phyloP scores from a whole-genome alignment of 345 rosid genomes.

The Bretschneidera sinensis region DNA sequence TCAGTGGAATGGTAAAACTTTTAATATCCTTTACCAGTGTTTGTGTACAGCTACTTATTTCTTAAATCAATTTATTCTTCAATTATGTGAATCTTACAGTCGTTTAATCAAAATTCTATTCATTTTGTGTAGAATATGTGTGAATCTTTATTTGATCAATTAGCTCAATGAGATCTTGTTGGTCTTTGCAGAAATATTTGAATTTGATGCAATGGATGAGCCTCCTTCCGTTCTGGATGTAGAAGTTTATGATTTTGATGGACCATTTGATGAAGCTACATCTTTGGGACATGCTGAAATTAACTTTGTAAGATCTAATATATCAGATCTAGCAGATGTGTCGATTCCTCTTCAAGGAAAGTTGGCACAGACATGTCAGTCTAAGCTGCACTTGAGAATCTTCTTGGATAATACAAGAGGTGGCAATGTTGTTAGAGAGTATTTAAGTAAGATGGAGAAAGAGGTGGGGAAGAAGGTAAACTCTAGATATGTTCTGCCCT shows the following conservation, averaged over 20 bases:
- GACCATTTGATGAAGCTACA: conserved; percentile 87
- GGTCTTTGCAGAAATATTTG: conserved; percentile 81
- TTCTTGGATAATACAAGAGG: conserved; percentile 89
- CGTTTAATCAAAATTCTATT: background rate
- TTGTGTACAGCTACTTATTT: too few species aligned
- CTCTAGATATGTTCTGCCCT: conserved; percentile 13
- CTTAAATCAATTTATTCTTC: too few species aligned
- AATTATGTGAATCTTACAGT: conserved; percentile 7
- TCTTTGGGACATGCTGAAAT: conserved; percentile 81
- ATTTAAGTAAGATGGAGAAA: conserved; percentile 94
- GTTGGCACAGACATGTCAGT: conserved; percentile 89
- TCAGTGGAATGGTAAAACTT: conserved; percentile 92
- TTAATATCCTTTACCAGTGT: too few species aligned
- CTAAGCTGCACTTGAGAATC: conserved; percentile 82
- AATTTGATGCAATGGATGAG: conserved; percentile 95
- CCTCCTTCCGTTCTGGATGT: conserved; percentile 92
- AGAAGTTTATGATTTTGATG: conserved; percentile 91
- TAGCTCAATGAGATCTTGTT: conserved; percentile 11
- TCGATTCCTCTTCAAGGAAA: conserved; percentile 89
- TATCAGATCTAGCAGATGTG: conserved; percentile 85
- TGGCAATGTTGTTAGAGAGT: conserved; percentile 73
- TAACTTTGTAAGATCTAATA: conserved; percentile 77
- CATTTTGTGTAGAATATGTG: conserved; percentile 10
- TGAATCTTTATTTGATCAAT: conserved; percentile 9
- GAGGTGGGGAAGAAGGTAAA: conserved; percentile 96